A percentile compares a stretch with the other conserved stretches of the same genome.
Conservation (phyloP, 2,329 filamentous ascomycete genomes). For the Fusarium marasasianum region DNA sequence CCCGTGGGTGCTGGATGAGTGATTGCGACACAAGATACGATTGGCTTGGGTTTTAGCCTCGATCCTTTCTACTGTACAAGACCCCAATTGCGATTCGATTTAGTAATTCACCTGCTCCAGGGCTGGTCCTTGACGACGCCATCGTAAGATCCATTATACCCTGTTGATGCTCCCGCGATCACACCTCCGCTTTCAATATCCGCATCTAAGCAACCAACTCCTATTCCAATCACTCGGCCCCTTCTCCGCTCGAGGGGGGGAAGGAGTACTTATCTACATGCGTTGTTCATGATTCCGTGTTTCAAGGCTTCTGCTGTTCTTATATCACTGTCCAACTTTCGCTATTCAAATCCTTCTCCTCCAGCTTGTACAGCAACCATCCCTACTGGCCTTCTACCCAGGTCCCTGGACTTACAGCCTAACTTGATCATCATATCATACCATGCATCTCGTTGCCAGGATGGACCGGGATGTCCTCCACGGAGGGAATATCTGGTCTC, state of each 20-base stretch:
- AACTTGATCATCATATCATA: conserved; percentile 5
- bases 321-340: background rate
- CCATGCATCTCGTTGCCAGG: conserved; percentile 39
- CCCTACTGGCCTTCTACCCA: background rate
- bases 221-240: conserved; percentile 3
- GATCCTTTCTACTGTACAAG: background rate
- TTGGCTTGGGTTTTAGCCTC: conserved; percentile 12
- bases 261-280: background rate
- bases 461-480: conserved; percentile 37
- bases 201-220: conserved; percentile 4
- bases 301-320: background rate
- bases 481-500: conserved; percentile 26
- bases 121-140: conserved; percentile 20
- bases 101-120: conserved; percentile 5
- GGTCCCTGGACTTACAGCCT: conserved; percentile 5
- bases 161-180: conserved; percentile 28
- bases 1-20: background rate
- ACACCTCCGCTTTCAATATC: conserved; percentile 13
- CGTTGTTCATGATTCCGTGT: background rate
- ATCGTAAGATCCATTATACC: conserved; percentile 31
- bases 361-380: background rate
- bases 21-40: conserved; percentile 3
- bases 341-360: background rate
- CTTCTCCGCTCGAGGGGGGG: background rate
- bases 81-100: background rate